phyloP scores from a whole-genome alignment of 2,329 filamentous ascomycete species.

The Neofusicoccum ribis region DNA sequence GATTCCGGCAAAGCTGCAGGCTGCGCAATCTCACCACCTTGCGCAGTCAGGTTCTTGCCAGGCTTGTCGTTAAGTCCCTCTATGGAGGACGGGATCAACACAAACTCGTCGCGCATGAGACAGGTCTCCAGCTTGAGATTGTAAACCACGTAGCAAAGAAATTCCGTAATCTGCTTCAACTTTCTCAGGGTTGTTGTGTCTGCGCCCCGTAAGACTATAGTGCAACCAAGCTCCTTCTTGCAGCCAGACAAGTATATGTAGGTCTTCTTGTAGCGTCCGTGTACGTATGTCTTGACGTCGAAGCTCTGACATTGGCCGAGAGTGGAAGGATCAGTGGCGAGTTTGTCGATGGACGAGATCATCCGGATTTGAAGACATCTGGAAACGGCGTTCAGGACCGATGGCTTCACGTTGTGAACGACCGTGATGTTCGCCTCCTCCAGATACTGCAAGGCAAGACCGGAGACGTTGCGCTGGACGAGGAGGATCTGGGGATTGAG shows the following conservation, averaged over 20 bases:
- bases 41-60: constrained; percentile 1
- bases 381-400: constrained; percentile 91
- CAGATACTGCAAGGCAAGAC: constrained; percentile 83
- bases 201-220: constrained; percentile 85
- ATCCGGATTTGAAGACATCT: constrained; percentile 89
- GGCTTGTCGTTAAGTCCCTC: constrained; percentile 30
- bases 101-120: constrained; percentile 88
- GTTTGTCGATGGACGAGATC: constrained; percentile 92
- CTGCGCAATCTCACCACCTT: constrained; percentile 1
- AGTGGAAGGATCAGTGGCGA: constrained; percentile 72
- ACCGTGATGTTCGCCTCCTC: constrained; percentile 89
- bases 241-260: constrained; percentile 95
- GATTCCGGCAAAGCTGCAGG: neutral
- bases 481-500: constrained; percentile 82
- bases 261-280: constrained; percentile 82
- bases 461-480: constrained; percentile 91
- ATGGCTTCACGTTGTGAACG: constrained; percentile 93
- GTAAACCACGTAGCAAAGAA: constrained; percentile 99
- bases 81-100: constrained; percentile 70
- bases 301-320: constrained; percentile 83
- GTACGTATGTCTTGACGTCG: constrained; percentile 93
- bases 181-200: constrained; percentile 69
- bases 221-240: constrained; percentile 86
- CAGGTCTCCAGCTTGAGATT: constrained; percentile 95
- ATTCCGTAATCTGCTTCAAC: constrained; percentile 92